Evolutionary conservation across 2,329 filamentous ascomycete species (phyloP).

Genomic region (Chrysosporium queenslandicum): DNA sequence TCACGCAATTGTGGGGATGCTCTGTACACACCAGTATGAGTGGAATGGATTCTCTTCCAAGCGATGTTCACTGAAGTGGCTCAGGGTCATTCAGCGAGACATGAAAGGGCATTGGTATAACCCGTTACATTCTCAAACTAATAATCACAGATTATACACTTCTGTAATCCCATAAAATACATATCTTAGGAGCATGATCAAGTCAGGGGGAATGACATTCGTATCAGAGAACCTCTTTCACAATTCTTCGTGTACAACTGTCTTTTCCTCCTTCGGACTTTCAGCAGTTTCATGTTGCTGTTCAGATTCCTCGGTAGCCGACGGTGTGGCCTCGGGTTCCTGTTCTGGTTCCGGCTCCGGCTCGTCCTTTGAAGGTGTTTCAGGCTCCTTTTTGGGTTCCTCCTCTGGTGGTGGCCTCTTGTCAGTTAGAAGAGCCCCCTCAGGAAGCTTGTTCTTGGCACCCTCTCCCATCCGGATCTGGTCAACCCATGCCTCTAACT

Average conservation of each 20-base stretch:
- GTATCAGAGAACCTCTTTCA: conserved; percentile 19
- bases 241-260: conserved; percentile 39
- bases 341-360: conserved; percentile 19
- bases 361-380: conserved; percentile 37
- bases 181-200: neutral
- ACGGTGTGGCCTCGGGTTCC: conserved; percentile 11
- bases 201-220: too few relatives aligned
- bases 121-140: neutral
- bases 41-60: too few relatives aligned
- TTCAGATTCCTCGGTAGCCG: conserved; percentile 15
- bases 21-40: too few relatives aligned
- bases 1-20: too few relatives aligned
- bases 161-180: neutral
- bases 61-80: too few relatives aligned
- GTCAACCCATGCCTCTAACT: conserved; percentile 79
- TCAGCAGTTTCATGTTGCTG: conserved; percentile 18
- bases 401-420: conserved; percentile 45
- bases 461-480: conserved; percentile 83
- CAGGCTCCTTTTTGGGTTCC: conserved; percentile 45
- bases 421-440: conserved; percentile 43
- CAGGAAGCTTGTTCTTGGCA: conserved; percentile 63
- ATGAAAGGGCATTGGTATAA: too few relatives aligned
- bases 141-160: neutral
- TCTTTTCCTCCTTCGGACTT: conserved; percentile 16
- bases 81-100: too few relatives aligned